These are phyloP conservation scores for Argentina anserina DNA, from an alignment of 306 rosid species.

Conservation along the genomic window DNA sequence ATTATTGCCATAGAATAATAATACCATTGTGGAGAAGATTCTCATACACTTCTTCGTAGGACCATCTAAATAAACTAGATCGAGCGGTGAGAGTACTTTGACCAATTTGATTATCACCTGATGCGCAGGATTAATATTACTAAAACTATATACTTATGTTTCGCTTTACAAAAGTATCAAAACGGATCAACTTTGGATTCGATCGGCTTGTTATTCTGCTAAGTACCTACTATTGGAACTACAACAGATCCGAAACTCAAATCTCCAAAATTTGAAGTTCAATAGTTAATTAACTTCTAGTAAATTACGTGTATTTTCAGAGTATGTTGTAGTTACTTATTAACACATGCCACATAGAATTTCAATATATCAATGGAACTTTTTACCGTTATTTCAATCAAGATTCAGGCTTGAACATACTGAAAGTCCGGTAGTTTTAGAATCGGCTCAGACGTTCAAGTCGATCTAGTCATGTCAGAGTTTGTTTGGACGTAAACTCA, in stretches of 20 bases:
- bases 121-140: neutral
- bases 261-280: neutral
- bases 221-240: neutral
- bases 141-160: neutral
- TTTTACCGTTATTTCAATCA: no score
- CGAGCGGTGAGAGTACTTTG: neutral
- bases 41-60: conserved; percentile 33
- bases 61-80: conserved; percentile 13
- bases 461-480: neutral
- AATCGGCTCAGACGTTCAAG: no score
- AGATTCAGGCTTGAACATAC: no score
- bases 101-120: neutral
- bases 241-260: neutral
- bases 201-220: conserved; percentile 7
- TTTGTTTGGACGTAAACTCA: neutral
- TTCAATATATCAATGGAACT: no score
- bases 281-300: no score
- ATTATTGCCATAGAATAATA: conserved; percentile 43
- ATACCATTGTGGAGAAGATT: conserved; percentile 47
- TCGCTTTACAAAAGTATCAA: conserved; percentile 8
- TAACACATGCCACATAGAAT: no score
- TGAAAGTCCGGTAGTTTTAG: no score
- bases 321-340: neutral
- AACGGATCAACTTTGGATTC: conserved; percentile 39
- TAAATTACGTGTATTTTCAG: no score